phyloP scores from a whole-genome alignment of 192 early-diverging fungal genomes.

The Dissophora ornata region DNA sequence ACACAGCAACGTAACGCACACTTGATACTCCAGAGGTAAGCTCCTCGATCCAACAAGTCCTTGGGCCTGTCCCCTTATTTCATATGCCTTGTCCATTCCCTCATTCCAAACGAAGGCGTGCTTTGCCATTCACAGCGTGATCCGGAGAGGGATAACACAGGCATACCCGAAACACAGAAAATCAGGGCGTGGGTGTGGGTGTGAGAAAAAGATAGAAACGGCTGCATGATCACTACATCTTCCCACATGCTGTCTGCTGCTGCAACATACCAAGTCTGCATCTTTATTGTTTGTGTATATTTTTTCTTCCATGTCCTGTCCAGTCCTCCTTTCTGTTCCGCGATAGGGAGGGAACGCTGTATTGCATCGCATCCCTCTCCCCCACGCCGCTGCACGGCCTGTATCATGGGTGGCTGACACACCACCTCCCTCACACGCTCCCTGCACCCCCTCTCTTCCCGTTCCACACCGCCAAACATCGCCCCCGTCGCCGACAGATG shows the following conservation, averaged over 20 bases:
- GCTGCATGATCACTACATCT: neutral
- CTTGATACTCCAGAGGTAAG: too few relatives aligned
- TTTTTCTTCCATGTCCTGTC: too few relatives aligned
- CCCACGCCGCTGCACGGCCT: too few relatives aligned
- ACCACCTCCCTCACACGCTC: conserved; percentile 4
- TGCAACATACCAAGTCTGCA: too few relatives aligned
- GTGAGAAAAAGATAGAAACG: neutral
- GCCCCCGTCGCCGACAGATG: too few relatives aligned
- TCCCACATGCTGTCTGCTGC: neutral
- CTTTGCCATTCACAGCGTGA: too few relatives aligned
- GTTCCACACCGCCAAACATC: conserved; percentile 5
- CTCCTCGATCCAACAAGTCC: too few relatives aligned
- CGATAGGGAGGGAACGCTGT: conserved; percentile 5
- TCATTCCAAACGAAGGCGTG: too few relatives aligned
- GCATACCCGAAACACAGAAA: neutral
- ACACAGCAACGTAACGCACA: too few relatives aligned
- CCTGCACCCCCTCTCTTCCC: conserved; percentile 2
- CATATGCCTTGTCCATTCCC: neutral
- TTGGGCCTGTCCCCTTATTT: too few relatives aligned
- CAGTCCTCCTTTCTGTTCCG: conserved; percentile 1
- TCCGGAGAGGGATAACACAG: too few relatives aligned
- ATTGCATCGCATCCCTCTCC: neutral
- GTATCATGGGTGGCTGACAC: conserved; percentile 14
- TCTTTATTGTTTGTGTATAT: too few relatives aligned
- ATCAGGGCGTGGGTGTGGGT: neutral